Base-by-base conservation (phyloP, 2,329 filamentous ascomycete species). In the Lasiodiplodia sp. region DNA sequence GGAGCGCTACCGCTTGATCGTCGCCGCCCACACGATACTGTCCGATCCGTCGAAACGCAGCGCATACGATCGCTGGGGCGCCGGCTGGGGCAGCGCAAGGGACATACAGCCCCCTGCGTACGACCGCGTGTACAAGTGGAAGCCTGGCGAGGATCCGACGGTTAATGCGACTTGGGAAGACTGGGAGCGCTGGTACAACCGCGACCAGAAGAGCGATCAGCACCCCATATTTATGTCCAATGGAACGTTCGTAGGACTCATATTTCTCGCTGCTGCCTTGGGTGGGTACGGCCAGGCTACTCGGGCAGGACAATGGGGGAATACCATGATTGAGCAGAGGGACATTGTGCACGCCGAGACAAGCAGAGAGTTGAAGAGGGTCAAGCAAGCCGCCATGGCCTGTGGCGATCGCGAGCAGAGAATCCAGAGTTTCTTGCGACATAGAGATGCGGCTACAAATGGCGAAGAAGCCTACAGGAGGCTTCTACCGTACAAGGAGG, bases 121-220 rank as follows among this genome's bases (percentile, higher is more conserved):
- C 70, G 55, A 72, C 69, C 44, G 71, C 75, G 83, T 38, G 8
- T 31, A 44, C n/a, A 40, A 21, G 38, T 57, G 62, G 68, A 68
- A 75, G 72, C 70, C 77, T 72, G 72, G 81, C 70, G 72, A 82
- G 75, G 74, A 82, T 76, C 78, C 85, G 2, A 87, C 90, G 60
- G 78, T 83, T 73, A 98, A 98, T 78, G 96, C 93, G 0, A 98
- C 96, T 0, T 99, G 96, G 96, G 96, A 99, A 78, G 96, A 99
- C 78, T 97, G 94, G 94, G 93, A 97, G 82, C 86, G 86, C 55
- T 82, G 80, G 79, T 77, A 80, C 70, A 68, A 72, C 28, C 77
- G 76, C 31, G 71, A 76, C 47, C 69, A 62, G 74, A 79, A 75
- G 78, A 68, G 78, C 71, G 82, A 80, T 71, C 75, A 74, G 72